Conservation (phyloP, 148 eudicot genomes). For the Chenopodium quinoa region DNA sequence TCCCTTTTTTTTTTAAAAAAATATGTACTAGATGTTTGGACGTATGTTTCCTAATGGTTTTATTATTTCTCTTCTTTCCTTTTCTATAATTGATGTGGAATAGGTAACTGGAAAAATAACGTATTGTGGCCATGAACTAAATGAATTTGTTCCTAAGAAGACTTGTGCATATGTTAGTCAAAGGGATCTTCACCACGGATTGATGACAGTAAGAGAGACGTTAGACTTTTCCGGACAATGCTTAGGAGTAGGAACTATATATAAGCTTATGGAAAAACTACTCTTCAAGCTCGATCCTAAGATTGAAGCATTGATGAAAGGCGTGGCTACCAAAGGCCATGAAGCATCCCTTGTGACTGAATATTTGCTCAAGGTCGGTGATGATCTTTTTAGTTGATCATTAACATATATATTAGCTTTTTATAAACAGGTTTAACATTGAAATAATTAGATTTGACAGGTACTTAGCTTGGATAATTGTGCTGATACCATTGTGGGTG, state of each 20-base stretch:
- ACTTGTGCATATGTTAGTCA: constrained; percentile 80
- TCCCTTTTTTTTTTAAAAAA: too few species aligned
- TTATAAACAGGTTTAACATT: too few species aligned
- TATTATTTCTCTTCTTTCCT: too few species aligned
- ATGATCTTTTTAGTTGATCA: too few species aligned
- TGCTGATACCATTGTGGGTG: constrained; percentile 66
- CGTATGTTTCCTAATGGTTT: too few species aligned
- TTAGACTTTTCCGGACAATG: constrained; percentile 74
- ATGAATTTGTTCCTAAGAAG: constrained; percentile 69
- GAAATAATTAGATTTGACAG: neutral
- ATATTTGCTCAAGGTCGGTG: constrained; percentile 67
- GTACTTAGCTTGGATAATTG: constrained; percentile 60
- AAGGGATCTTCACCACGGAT: constrained; percentile 66
- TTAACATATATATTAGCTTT: too few species aligned
- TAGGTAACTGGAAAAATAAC: constrained; percentile 60
- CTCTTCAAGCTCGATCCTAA: constrained; percentile 61
- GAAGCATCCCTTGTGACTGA: constrained; percentile 56
- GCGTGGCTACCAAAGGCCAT: constrained; percentile 53
- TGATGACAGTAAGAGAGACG: constrained; percentile 85
- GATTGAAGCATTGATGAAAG: constrained; percentile 78
- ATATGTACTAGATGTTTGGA: too few species aligned
- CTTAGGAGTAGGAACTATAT: constrained; percentile 68
- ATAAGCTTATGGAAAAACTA: constrained; percentile 49
- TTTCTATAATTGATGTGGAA: neutral
- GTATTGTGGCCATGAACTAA: constrained; percentile 77